phyloP scores from a whole-genome alignment of 129 eudicot species.

The Smallanthus sonchifolius region DNA sequence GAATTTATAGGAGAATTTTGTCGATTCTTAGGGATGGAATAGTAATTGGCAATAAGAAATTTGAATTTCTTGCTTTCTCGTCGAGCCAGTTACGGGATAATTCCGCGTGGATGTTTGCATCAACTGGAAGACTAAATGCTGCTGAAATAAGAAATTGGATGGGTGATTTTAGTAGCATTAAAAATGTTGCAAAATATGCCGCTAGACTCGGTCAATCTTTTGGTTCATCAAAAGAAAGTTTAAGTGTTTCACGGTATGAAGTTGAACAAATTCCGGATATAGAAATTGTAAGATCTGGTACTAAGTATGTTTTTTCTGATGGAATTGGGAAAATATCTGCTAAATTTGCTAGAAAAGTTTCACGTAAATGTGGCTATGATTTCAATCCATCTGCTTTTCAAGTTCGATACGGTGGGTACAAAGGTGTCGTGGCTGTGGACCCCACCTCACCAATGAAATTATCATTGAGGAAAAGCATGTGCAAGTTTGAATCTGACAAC shows the following conservation, averaged over 20 bases:
- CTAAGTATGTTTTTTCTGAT: slow-evolving; percentile 62
- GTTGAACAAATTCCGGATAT: slow-evolving; percentile 49
- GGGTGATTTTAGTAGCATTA: slow-evolving; percentile 65
- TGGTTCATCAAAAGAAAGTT: slow-evolving; percentile 75
- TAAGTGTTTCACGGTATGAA: slow-evolving; percentile 55
- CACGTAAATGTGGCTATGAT: slow-evolving; percentile 55
- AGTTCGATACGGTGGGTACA: slow-evolving; percentile 76
- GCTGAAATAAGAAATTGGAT: slow-evolving; percentile 61
- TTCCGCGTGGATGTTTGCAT: slow-evolving; percentile 89
- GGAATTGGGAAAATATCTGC: slow-evolving; percentile 87
- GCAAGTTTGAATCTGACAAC: slow-evolving; percentile 55
- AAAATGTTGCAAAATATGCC: slow-evolving; percentile 88
- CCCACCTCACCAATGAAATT: slow-evolving; percentile 54
- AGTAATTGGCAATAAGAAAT: slow-evolving; percentile 55
- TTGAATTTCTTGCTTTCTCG: slow-evolving; percentile 85
- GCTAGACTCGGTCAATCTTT: slow-evolving; percentile 90
- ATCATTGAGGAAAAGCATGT: slow-evolving; percentile 70
- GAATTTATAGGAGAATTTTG: slow-evolving; percentile 49
- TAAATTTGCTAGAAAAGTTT: slow-evolving; percentile 54
- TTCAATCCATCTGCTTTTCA: slow-evolving; percentile 71
- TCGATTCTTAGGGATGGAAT: slow-evolving; percentile 59
- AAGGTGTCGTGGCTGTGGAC: slow-evolving; percentile 82
- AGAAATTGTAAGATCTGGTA: slow-evolving; percentile 17
- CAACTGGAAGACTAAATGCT: slow-evolving; percentile 43
- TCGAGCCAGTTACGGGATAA: slow-evolving; percentile 82